Conservation (phyloP, 495 filamentous ascomycete genomes). For the Neurospora sp. region DNA sequence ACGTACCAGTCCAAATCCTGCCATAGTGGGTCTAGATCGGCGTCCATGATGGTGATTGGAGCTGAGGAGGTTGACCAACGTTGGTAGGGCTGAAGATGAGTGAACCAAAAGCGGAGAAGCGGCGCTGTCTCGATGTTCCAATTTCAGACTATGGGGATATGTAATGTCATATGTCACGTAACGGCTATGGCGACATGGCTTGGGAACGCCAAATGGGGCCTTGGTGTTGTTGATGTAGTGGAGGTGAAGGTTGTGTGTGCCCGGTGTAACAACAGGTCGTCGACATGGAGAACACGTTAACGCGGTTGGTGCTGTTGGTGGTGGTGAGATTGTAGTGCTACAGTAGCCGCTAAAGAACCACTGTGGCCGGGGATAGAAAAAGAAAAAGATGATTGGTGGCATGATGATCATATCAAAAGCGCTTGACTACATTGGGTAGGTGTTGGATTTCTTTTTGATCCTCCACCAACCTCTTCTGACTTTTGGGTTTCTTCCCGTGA, state of each 20-base stretch:
- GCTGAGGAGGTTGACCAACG: background rate
- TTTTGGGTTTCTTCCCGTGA: background rate
- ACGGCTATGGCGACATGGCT: background rate
- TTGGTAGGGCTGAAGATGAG: background rate
- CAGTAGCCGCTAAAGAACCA: background rate
- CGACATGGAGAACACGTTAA: background rate
- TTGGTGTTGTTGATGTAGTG: background rate
- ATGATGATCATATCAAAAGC: background rate
- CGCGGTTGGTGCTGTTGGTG: background rate
- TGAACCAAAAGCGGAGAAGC: background rate
- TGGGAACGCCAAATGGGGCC: background rate
- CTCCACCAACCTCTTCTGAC: background rate
- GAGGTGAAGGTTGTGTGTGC: background rate
- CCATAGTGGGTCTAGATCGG: slow-evolving; percentile 57
- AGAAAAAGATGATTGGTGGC: background rate
- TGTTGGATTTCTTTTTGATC: background rate
- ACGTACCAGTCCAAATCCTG: slow-evolving; percentile 54
- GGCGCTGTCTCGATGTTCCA: background rate
- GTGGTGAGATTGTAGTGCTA: background rate
- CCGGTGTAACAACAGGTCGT: background rate
- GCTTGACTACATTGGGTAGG: slow-evolving; percentile 10
- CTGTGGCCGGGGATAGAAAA: background rate
- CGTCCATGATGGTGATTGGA: slow-evolving; percentile 34
- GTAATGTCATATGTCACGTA: background rate
- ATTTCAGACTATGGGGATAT: background rate